These are phyloP conservation scores for Ochetophila trinervis DNA, from an alignment of 306 rosid genomes.

Conservation along the genomic window DNA sequence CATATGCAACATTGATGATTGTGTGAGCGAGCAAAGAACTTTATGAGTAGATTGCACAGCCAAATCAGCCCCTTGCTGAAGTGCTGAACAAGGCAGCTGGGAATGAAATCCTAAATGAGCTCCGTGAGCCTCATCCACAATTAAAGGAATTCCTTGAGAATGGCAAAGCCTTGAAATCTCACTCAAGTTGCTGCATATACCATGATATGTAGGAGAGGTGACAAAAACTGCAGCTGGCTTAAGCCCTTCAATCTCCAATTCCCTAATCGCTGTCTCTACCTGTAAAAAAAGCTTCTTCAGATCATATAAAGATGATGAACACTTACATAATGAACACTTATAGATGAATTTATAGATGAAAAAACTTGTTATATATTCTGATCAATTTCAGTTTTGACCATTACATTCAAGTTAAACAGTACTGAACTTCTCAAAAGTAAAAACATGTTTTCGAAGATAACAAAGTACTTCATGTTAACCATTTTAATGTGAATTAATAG, in stretches of 20 bases:
- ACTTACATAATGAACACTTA: background rate
- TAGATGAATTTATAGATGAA: background rate
- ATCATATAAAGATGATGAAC: background rate
- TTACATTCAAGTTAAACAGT: background rate
- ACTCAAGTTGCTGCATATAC: conserved; percentile 63
- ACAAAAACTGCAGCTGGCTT: conserved; percentile 71
- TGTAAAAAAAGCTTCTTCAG: conserved; percentile 27
- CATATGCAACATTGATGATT: conserved; percentile 89
- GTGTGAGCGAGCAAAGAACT: conserved; percentile 82
- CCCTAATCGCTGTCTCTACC: conserved; percentile 67
- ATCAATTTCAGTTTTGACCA: background rate
- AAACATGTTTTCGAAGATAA: background rate
- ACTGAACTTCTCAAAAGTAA: conserved; percentile 1
- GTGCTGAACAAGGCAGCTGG: conserved; percentile 64
- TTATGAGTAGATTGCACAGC: conserved; percentile 77
- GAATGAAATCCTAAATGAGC: conserved; percentile 87
- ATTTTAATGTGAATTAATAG: background rate
- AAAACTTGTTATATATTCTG: background rate
- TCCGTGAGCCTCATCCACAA: conserved; percentile 95
- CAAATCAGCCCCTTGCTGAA: conserved; percentile 76
- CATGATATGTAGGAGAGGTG: conserved; percentile 88
- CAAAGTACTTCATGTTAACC: background rate
- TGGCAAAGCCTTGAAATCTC: conserved; percentile 71
- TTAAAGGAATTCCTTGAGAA: conserved; percentile 64
- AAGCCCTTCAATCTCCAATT: conserved; percentile 52